Evolutionary conservation across 2,329 filamentous ascomycete species (phyloP), one percentile per base, ranked within the genome.

Genomic region (Ceratocystis cubensis): DNA sequence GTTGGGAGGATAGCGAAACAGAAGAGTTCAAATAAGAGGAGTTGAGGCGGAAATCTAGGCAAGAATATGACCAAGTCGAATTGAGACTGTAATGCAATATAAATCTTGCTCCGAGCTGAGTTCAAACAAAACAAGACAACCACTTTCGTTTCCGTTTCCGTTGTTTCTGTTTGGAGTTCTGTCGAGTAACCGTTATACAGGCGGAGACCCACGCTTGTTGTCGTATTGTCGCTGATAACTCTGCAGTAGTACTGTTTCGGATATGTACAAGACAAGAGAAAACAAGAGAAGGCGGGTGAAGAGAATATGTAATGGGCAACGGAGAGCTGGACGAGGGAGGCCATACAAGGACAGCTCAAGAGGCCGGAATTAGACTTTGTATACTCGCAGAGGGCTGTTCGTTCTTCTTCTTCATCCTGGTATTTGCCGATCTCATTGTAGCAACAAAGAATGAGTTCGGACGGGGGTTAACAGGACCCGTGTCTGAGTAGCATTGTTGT

Each of bases 101-200:
- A 53, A 53, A 28, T 25, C 48, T 53, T 25, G 48, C 20, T 10
- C 20, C 28, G 7, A 37, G 56, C 56, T n/a, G 56, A 33, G 22
- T 3, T 20, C n/a, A 59, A 37, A 22, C 28, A 33, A n/a, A 30
- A 6, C 28, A 59, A n/a, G 7, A 59, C 28, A 59, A 8, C 8
- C 30, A 25, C 22, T n/a, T n/a, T n/a, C 17, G 20, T 48, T 48
- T 15, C 28, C n/a, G 20, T 7, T 37, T 30, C 17, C 28, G 13
- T 5, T 59, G 28, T n/a, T 30, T 59, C n/a, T 59, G 56, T 30
- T 37, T 59, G 56, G 56, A 28, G 30, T 37, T 59, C 56, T 59
- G 56, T 37, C 56, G 56, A 59, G 56, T 59, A 59, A 59, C 56
- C 48, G 48, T 53, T 10, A 22, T 3, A 53, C 48, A 53, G 48